These are phyloP conservation scores for Exophiala lecanii-corni DNA, from an alignment of 2,329 filamentous ascomycete genomes.

Conservation along the genomic window DNA sequence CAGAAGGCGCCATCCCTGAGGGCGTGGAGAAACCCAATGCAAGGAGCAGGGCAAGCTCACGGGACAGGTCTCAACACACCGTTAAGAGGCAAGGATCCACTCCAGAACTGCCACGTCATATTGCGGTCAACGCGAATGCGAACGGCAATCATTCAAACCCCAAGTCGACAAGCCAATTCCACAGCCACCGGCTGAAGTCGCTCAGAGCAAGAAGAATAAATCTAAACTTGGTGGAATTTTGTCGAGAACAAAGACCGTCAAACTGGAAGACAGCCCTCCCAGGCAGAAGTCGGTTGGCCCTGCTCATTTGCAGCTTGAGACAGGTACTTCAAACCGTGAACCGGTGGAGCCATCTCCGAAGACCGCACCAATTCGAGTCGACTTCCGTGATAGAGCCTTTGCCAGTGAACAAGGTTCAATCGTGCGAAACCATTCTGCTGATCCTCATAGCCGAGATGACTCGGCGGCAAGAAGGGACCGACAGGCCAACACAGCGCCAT, in stretches of 20 bases:
- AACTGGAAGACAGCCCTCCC: slow-evolving; percentile 34
- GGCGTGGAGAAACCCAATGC: slow-evolving; percentile 25
- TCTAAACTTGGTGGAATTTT: slow-evolving; percentile 43
- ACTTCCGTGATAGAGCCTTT: slow-evolving; percentile 61
- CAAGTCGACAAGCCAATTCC: not conserved
- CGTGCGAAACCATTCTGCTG: slow-evolving; percentile 66
- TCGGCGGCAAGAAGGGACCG: slow-evolving; percentile 14
- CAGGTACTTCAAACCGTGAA: slow-evolving; percentile 28
- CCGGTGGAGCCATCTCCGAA: slow-evolving; percentile 35
- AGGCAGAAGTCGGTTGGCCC: slow-evolving; percentile 13
- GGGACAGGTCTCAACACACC: slow-evolving; percentile 36
- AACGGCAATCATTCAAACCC: slow-evolving; percentile 8
- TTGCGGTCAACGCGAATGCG: slow-evolving; percentile 22
- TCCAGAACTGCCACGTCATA: slow-evolving; percentile 36
- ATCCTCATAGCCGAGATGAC: slow-evolving; percentile 47
- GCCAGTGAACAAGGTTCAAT: slow-evolving; percentile 63
- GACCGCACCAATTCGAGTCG: slow-evolving; percentile 53
- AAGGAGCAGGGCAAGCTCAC: slow-evolving; percentile 40
- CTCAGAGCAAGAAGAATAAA: slow-evolving; percentile 37
- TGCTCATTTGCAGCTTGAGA: slow-evolving; percentile 22
- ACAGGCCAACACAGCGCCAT: slow-evolving; percentile 13
- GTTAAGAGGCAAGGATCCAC: slow-evolving; percentile 39
- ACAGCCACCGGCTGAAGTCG: slow-evolving; percentile 7
- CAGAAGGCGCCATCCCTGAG: slow-evolving; percentile 36
- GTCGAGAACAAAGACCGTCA: slow-evolving; percentile 42